Evolutionary conservation across 306 rosid genomes (phyloP).

Genomic region (Vicia sativa): DNA sequence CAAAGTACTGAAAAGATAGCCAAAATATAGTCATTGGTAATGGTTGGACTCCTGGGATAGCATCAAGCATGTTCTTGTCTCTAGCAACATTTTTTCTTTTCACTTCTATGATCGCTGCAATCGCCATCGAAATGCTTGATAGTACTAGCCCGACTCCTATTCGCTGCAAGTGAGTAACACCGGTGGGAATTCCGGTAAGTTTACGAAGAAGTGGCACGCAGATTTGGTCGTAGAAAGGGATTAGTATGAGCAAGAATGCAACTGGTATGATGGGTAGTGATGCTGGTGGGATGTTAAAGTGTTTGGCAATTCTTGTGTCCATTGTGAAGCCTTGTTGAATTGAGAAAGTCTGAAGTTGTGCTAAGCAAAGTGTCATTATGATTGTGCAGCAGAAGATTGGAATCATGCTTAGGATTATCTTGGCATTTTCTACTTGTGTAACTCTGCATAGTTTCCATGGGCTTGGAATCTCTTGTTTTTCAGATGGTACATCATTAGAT

Average conservation of each 20-base stretch:
- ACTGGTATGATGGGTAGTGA: constrained; percentile 80
- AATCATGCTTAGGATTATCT: constrained; percentile 70
- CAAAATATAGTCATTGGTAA: constrained; percentile 77
- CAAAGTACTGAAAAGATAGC: constrained; percentile 86
- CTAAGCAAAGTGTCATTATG: constrained; percentile 86
- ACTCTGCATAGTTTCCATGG: constrained; percentile 87
- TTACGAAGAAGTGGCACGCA: constrained; percentile 59
- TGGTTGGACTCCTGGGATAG: constrained; percentile 60
- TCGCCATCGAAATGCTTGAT: constrained; percentile 76
- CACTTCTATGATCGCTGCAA: constrained; percentile 66
- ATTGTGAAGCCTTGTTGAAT: constrained; percentile 73
- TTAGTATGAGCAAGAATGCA: constrained; percentile 52
- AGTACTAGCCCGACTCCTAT: constrained; percentile 84
- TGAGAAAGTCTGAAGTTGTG: constrained; percentile 94
- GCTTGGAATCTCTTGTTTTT: constrained; percentile 37
- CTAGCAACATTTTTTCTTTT: constrained; percentile 71
- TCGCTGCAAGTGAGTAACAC: constrained; percentile 76
- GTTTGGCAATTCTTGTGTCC: constrained; percentile 60
- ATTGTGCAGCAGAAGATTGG: constrained; percentile 86
- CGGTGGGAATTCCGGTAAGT: constrained; percentile 72
- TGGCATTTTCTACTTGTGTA: constrained; percentile 90
- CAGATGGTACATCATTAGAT: constrained; percentile 29
- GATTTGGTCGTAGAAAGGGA: constrained; percentile 71
- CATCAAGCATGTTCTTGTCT: constrained; percentile 66
- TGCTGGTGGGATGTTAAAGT: constrained; percentile 77